A percentile compares a stretch with the other conserved stretches of the same genome.
These are phyloP conservation scores for Triticum dicoccoides DNA, from an alignment of 176 grass and related monocot genomes.

Conservation along the genomic window DNA sequence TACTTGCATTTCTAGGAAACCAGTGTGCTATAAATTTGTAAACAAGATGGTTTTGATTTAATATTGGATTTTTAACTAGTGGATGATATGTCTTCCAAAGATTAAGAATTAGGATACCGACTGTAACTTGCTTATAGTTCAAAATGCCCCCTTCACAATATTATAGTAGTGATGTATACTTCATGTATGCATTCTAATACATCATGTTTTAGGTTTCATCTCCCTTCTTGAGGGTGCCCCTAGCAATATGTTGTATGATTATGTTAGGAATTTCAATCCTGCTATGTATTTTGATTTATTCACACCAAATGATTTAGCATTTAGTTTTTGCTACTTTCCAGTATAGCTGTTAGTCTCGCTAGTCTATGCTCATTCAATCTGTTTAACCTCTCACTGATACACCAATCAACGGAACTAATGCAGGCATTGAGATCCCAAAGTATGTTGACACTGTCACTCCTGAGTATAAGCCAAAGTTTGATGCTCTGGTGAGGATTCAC, in stretches of 20 bases:
- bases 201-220: background rate
- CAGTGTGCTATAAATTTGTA: background rate
- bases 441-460: slow-evolving; percentile 89
- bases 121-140: background rate
- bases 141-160: background rate
- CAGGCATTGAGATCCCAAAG: slow-evolving; percentile 91
- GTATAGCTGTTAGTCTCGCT: background rate
- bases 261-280: background rate
- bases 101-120: background rate
- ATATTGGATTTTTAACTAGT: background rate
- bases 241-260: background rate
- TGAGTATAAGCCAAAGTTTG: slow-evolving; percentile 85
- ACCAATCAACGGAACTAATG: slow-evolving; percentile 19
- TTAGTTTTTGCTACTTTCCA: slow-evolving; percentile 7
- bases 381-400: slow-evolving; percentile 1
- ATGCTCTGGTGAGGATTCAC: slow-evolving; percentile 61
- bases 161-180: background rate
- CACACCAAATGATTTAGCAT: background rate
- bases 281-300: background rate
- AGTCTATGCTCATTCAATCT: background rate
- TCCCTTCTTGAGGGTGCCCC: background rate
- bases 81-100: background rate
- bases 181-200: slow-evolving; percentile 7
- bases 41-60: background rate
- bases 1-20: background rate